Percentiles rank a stretch among this genome's conserved stretches.
phyloP scores from a whole-genome alignment of 805 yeast genomes.

The Ogataea naganishii region DNA sequence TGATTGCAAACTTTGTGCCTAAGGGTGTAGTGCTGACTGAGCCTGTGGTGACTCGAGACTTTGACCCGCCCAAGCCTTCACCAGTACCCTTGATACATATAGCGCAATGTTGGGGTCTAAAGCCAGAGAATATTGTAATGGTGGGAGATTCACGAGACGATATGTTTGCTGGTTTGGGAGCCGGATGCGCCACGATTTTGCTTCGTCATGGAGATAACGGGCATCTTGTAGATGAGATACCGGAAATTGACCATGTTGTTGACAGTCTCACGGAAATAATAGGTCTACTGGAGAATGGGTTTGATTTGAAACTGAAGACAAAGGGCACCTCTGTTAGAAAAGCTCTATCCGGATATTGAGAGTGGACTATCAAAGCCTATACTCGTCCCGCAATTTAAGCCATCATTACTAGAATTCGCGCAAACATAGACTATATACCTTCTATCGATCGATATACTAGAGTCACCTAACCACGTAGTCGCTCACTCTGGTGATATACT shows the following conservation, averaged over 20 bases:
- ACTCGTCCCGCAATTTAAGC: too few relatives aligned
- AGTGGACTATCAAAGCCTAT: too few relatives aligned
- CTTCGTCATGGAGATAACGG: conserved; percentile 43
- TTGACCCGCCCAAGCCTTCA: conserved; percentile 60
- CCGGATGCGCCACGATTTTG: conserved; percentile 52
- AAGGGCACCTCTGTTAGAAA: too few relatives aligned
- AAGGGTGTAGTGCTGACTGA: conserved; percentile 27
- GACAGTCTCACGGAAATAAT: conserved; percentile 30
- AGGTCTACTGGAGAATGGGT: conserved; percentile 26
- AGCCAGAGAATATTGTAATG: conserved; percentile 46
- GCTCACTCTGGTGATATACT: conserved; percentile 61
- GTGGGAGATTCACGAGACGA: conserved; percentile 72
- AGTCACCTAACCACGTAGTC: conserved; percentile 38
- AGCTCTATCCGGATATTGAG: too few relatives aligned
- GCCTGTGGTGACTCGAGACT: conserved; percentile 54
- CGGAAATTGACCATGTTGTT: conserved; percentile 27
- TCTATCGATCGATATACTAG: not conserved
- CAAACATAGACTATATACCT: too few relatives aligned
- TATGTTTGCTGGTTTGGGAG: conserved; percentile 53
- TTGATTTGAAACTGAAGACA: conserved; percentile 13
- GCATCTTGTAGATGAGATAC: conserved; percentile 28
- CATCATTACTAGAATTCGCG: too few relatives aligned
- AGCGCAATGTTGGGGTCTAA: conserved; percentile 36
- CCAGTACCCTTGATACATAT: conserved; percentile 57
- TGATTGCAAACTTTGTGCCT: conserved; percentile 35